These are phyloP conservation scores for Flaveria trinervia DNA, from an alignment of 129 eudicot species.

Conservation along the genomic window DNA sequence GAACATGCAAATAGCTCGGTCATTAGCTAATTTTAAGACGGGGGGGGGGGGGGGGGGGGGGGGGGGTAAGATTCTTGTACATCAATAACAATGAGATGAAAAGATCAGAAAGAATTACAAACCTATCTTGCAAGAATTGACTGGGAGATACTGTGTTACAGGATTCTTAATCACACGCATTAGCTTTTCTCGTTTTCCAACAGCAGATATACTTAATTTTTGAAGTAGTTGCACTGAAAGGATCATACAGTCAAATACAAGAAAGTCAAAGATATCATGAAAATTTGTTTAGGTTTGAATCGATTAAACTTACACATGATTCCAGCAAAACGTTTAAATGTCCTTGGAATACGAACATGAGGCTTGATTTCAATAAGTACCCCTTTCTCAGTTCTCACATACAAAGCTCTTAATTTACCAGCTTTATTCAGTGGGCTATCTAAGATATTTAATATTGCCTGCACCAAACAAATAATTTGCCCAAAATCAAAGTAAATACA, in stretches of 20 bases:
- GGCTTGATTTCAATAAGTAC: conserved; percentile 90
- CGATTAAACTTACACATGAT: conserved; percentile 73
- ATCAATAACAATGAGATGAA: neutral
- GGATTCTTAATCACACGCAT: conserved; percentile 87
- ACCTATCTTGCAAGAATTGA: conserved; percentile 88
- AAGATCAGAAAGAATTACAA: conserved; percentile 2
- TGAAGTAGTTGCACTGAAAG: conserved; percentile 89
- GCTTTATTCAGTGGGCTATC: conserved; percentile 91
- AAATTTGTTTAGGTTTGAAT: neutral
- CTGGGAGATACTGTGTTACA: conserved; percentile 84
- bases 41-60: too few relatives aligned
- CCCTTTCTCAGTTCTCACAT: conserved; percentile 90
- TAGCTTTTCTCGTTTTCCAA: conserved; percentile 85
- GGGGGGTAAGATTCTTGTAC: too few relatives aligned
- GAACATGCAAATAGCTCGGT: neutral
- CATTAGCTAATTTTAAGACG: neutral
- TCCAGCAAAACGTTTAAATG: conserved; percentile 88
- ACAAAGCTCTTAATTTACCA: conserved; percentile 79
- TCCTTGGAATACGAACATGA: conserved; percentile 93
- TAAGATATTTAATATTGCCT: conserved; percentile 84
- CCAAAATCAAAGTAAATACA: conserved; percentile 15
- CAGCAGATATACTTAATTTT: conserved; percentile 79
- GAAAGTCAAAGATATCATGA: conserved; percentile 1
- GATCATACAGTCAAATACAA: conserved; percentile 5
- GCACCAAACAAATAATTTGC: conserved; percentile 13